A percentile compares a stretch with the other conserved stretches of the same genome.
Evolutionary conservation across 495 filamentous ascomycete genomes (phyloP).

Genomic region (Aspergillus haitiensis): DNA sequence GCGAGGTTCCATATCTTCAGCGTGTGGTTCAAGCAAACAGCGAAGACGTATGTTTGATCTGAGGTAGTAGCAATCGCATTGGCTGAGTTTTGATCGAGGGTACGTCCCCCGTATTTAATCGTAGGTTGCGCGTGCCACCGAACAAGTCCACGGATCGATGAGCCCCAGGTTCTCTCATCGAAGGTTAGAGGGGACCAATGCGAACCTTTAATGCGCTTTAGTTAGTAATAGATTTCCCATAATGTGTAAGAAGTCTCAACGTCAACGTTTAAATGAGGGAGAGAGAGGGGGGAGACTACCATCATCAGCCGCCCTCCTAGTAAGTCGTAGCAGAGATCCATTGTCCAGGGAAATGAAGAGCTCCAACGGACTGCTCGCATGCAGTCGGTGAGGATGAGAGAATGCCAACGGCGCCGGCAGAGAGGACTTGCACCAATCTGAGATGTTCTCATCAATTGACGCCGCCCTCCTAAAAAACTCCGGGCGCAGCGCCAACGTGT

Average conservation of each 20-base stretch:
- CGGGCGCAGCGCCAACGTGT: conserved; percentile 74
- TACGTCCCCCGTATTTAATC: conserved; percentile 62
- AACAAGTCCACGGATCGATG: conserved; percentile 69
- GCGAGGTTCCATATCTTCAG: conserved; percentile 82
- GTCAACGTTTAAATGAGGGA: too few relatives aligned
- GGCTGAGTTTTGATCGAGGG: conserved; percentile 63
- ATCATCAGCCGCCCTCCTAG: conserved; percentile 63
- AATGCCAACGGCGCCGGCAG: conserved; percentile 70
- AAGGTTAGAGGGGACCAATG: conserved; percentile 77
- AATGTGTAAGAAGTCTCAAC: too few relatives aligned
- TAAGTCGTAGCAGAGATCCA: conserved; percentile 75
- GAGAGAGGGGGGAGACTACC: conserved; percentile 43
- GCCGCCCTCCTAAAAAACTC: conserved; percentile 72
- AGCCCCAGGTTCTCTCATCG: conserved; percentile 74
- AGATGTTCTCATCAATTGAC: conserved; percentile 67
- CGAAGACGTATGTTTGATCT: conserved; percentile 71
- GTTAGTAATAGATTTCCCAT: conserved; percentile 9
- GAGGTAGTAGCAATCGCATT: conserved; percentile 64
- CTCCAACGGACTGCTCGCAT: conserved; percentile 68
- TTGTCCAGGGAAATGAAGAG: conserved; percentile 80
- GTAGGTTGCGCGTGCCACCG: conserved; percentile 66
- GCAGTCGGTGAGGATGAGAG: conserved; percentile 76
- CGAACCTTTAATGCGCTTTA: conserved; percentile 41
- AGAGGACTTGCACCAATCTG: conserved; percentile 75
- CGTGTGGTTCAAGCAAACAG: conserved; percentile 81